Conservation (phyloP, 1,284 basidiomycete species). For the Porphyrellus sp. region DNA sequence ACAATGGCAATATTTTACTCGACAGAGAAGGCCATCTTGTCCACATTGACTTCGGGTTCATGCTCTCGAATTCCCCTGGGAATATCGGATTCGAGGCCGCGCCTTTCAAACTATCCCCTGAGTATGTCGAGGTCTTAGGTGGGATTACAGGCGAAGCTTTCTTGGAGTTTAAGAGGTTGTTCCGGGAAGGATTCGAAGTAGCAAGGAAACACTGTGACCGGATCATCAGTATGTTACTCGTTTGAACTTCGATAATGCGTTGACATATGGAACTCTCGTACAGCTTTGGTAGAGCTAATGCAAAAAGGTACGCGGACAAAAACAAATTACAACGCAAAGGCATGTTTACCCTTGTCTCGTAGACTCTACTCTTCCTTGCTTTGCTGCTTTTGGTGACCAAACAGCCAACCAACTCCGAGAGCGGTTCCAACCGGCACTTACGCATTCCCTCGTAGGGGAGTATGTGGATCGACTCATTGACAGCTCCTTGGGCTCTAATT, state of each 20-base stretch:
- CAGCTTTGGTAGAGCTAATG: constrained; percentile 94
- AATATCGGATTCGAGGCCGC: constrained; percentile 98
- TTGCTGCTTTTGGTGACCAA: constrained; percentile 85
- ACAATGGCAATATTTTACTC: constrained; percentile 97
- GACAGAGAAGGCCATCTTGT: constrained; percentile 93
- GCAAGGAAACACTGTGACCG: constrained; percentile 96
- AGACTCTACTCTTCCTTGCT: constrained; percentile 95
- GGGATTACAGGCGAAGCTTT: constrained; percentile 80
- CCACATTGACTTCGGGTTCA: constrained; percentile 99
- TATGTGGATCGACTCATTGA: constrained; percentile 88
- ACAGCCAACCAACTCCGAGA: constrained; percentile 87
- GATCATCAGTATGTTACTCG: constrained; percentile 75
- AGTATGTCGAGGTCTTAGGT: constrained; percentile 96
- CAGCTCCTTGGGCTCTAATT: constrained; percentile 85
- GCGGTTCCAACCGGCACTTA: constrained; percentile 89
- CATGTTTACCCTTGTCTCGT: constrained; percentile 9
- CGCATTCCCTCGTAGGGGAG: constrained; percentile 83
- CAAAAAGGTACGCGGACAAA: constrained; percentile 68
- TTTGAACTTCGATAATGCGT: constrained; percentile 1
- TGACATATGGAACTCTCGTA: constrained; percentile 4
- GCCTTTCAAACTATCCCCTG: constrained; percentile 93
- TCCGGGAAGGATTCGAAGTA: constrained; percentile 91
- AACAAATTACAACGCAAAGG: not conserved
- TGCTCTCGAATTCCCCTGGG: constrained; percentile 94
- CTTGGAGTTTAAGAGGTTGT: constrained; percentile 82